These are phyloP conservation scores for Fusarium zealandicum DNA, from an alignment of 2,329 filamentous ascomycete species.

Conservation along the genomic window DNA sequence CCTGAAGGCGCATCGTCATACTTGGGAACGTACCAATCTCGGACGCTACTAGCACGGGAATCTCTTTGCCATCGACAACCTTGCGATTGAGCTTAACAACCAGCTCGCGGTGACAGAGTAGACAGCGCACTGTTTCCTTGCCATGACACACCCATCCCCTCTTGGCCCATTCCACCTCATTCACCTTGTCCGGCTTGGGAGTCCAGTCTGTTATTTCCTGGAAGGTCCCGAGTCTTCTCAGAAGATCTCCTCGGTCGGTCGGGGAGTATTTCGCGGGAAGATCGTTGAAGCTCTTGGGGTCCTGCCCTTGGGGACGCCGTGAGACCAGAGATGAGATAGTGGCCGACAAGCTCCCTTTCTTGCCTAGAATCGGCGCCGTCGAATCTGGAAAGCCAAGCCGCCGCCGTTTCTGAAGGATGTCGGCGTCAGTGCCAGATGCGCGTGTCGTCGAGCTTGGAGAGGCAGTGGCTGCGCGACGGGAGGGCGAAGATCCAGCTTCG, in stretches of 20 bases:
- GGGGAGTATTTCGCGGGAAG: conserved; percentile 77
- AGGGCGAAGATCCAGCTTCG: conserved; percentile 16
- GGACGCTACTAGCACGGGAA: conserved; percentile 61
- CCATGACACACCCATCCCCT: conserved; percentile 88
- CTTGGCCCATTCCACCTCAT: conserved; percentile 94
- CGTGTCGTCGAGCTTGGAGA: conserved; percentile 18
- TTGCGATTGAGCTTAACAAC: conserved; percentile 78
- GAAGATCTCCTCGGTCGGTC: conserved; percentile 81
- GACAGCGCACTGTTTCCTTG: conserved; percentile 84
- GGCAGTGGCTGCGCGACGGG: conserved; percentile 18
- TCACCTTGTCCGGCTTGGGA: conserved; percentile 86
- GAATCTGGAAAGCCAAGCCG: conserved; percentile 56
- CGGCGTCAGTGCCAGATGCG: conserved; percentile 43
- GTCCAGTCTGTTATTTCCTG: conserved; percentile 92
- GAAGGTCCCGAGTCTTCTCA: conserved; percentile 84
- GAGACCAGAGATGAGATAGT: conserved; percentile 39
- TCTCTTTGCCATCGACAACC: conserved; percentile 62
- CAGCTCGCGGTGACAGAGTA: conserved; percentile 83
- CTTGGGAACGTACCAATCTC: conserved; percentile 58
- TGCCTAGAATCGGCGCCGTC: conserved; percentile 45
- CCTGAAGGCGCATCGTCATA: not conserved
- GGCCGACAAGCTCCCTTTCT: conserved; percentile 30
- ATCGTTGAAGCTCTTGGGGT: conserved; percentile 34
- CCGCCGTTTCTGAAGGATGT: conserved; percentile 60
- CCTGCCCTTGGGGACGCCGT: conserved; percentile 33